Evolutionary conservation across 306 rosid species (phyloP).

Genomic region (Ormosia semicastrata): DNA sequence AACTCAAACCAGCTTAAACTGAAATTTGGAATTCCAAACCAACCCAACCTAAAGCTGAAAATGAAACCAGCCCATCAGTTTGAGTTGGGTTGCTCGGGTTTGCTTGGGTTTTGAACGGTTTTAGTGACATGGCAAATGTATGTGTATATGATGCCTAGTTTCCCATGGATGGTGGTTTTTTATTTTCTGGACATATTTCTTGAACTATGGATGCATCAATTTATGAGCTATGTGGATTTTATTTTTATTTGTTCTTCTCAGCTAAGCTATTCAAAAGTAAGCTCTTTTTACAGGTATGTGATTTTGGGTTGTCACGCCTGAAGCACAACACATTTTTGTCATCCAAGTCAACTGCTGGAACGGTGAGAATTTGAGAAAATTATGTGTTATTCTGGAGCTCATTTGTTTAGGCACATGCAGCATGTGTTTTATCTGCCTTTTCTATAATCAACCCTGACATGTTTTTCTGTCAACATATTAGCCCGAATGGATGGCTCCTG

Average conservation of each 20-base stretch:
- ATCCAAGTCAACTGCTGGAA: slow-evolving; percentile 99
- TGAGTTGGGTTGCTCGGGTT: background rate
- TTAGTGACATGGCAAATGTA: background rate
- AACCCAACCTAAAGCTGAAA: slow-evolving; percentile 5
- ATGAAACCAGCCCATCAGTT: background rate
- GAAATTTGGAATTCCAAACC: background rate
- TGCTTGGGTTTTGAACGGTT: slow-evolving; percentile 1
- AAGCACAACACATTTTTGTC: slow-evolving; percentile 97
- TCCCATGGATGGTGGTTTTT: background rate
- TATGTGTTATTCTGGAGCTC: background rate
- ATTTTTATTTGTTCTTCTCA: background rate
- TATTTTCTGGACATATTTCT: background rate
- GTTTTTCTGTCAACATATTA: slow-evolving; percentile 37
- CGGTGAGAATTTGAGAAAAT: slow-evolving; percentile 65
- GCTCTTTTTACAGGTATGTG: slow-evolving; percentile 63
- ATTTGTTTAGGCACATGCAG: slow-evolving; percentile 19
- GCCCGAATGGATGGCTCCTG: slow-evolving; percentile 99
- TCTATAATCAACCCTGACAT: slow-evolving; percentile 33
- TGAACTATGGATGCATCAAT: slow-evolving; percentile 9
- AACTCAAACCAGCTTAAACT: background rate
- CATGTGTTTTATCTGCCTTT: slow-evolving; percentile 22
- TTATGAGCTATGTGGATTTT: background rate
- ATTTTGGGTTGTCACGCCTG: slow-evolving; percentile 98
- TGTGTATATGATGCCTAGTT: background rate
- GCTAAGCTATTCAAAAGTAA: background rate